Evolutionary conservation across 23 red algal species (phyloP), one percentile per base, ranked within the genome.

Genomic region (Gracilaria vermiculophylla): DNA sequence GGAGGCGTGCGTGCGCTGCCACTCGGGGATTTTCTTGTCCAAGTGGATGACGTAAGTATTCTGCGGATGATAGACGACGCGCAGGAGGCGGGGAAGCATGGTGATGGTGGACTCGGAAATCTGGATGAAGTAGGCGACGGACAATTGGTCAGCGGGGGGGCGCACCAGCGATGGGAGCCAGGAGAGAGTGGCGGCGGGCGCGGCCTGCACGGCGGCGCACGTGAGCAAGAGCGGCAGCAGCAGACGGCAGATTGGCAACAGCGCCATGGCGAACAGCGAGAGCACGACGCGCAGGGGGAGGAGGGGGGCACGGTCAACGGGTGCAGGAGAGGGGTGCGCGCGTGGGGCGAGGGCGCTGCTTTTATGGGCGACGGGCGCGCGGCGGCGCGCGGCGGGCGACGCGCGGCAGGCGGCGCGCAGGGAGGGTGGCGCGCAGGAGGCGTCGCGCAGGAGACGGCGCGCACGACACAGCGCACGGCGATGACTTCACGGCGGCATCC

Each of bases 31-130:
- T 55, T 96, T 96, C 53, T 83, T 83, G 66, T 96, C 94, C 67
- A 96, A 87, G 71, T 96, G 94, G 16, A 96, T 60, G 21, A 92
- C 67, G 76, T 96, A 96, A 19, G 82, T 55, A 47, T 96, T 96
- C 5, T 77, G 32, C 0, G 94, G 86, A 62, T 96, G 86, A 33
- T 83, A 83, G 16, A 96, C n/a, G 37, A 44, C 55, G 17, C 61
- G 70, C 31, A 96, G 62, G 15, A 96, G 50, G 5, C 82, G 69
- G 23, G 82, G 78, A 42, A 96, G 34, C 48, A 94, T 70, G 36
- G 91, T 78, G 16, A 86, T 44, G 23, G 79, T 85, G 31, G 69
- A 32, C 25, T 76, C 79, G 20, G 80, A 86, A 53, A 94, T 85
- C 44, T 94, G 91, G 15, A 94, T 85, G 62, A 94, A 94, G 69